Base-by-base conservation (phyloP, 2,329 filamentous ascomycete species). In the Fusarium redolens region DNA sequence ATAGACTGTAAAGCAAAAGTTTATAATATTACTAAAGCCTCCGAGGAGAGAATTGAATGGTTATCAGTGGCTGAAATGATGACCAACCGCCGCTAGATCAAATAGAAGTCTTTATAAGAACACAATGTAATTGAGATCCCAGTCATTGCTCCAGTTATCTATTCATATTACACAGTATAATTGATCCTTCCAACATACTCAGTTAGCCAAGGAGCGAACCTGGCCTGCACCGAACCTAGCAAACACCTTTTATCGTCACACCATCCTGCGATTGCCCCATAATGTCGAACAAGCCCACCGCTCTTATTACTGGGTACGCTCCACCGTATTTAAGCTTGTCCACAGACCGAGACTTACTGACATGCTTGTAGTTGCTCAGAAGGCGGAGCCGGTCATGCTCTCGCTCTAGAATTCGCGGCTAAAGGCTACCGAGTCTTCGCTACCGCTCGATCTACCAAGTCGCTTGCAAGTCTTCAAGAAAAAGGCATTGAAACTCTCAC, bases 371-470 rank as follows among this genome's bases (percentile, higher is more conserved):
- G 67, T 13, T 64, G 52, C 10, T 69, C 67, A 4, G 25, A 64
- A 17, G 67, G 64, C 9, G 35, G 64, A 30, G 65, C 64, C 2
- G 58, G 65, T 1, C 57, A 69, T 10, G 64, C 67, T 2, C 35
- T 69, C 10, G 67, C 64, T 33, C 13, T 59, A 1, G 58, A 64
- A 12, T 69, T 69, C 20, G 52, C 58, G 3, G 28, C 47, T 4
- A 44, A 50, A 28, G 67, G 64, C n/a, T 63, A 50, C 12, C 67
- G 64, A 4, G 67, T 68, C 13, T 69, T 69, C 28, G 67, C 67
- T 0, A 69, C 67, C 3, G 64, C 67, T 3, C 47, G 67, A 13
- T 69, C 67, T 0, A 51, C 31, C 2, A 69, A 68, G 4, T 44
- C 64, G 7, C 41, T 69, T 6, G 0, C 18, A 0, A 62, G 62